Evolutionary conservation across 257 asterid genomes (phyloP).

Genomic region (Salvia rosmarinus): DNA sequence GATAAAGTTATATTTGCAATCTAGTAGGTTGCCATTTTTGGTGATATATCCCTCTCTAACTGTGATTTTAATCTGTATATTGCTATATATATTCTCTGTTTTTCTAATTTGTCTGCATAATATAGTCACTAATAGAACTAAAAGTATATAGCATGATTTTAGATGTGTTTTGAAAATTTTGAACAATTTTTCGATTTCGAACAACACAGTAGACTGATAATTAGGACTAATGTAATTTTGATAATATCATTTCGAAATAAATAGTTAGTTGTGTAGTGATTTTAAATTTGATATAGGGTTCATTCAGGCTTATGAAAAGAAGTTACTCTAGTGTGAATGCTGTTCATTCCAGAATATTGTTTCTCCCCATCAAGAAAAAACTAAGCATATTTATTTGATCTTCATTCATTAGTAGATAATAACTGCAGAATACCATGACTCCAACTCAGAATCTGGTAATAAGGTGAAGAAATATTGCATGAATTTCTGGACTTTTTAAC

Average conservation of each 20-base stretch:
- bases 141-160: neutral
- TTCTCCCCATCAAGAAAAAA: constrained; percentile 12
- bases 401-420: neutral
- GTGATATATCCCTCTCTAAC: constrained; percentile 1
- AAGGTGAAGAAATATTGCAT: constrained; percentile 1
- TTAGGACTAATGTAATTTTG: neutral
- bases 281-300: neutral
- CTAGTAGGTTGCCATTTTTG: neutral
- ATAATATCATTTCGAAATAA: neutral
- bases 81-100: neutral
- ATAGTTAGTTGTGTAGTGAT: neutral
- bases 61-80: neutral
- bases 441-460: constrained; percentile 28
- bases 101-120: neutral
- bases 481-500: neutral
- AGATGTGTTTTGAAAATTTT: constrained; percentile 1
- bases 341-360: neutral
- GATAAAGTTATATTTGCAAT: neutral
- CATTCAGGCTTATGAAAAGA: constrained; percentile 4
- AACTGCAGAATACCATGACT: constrained; percentile 3
- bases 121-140: neutral
- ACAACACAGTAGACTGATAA: neutral
- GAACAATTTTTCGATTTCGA: neutral
- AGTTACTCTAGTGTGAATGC: neutral
- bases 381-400: neutral